These are phyloP conservation scores for Ascoidea tarda DNA, from an alignment of 805 yeast genomes.

Conservation along the genomic window DNA sequence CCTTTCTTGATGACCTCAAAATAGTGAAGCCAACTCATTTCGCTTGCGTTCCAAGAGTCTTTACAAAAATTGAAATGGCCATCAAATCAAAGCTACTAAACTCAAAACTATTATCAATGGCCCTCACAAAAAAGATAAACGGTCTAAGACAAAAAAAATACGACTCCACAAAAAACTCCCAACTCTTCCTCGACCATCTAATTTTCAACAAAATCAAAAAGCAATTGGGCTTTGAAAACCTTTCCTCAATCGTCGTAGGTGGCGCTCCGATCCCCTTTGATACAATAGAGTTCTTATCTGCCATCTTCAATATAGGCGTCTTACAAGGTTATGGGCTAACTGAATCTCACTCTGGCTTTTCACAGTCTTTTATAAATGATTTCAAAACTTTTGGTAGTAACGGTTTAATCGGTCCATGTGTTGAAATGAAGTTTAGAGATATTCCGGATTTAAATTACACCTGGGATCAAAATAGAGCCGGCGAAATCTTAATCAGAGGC, in stretches of 20 bases:
- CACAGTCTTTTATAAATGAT: slow-evolving; percentile 22
- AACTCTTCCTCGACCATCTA: slow-evolving; percentile 19
- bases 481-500: slow-evolving; percentile 52
- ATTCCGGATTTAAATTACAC: slow-evolving; percentile 49
- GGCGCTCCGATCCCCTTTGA: slow-evolving; percentile 60
- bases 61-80: slow-evolving; percentile 47
- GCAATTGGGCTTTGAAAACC: slow-evolving; percentile 33
- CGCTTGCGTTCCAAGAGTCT: slow-evolving; percentile 50
- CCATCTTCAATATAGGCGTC: slow-evolving; percentile 39
- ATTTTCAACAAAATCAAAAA: slow-evolving; percentile 28
- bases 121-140: slow-evolving; percentile 23
- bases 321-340: slow-evolving; percentile 69
- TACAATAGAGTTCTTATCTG: slow-evolving; percentile 46
- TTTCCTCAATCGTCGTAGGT: slow-evolving; percentile 31
- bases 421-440: slow-evolving; percentile 48
- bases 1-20: slow-evolving; percentile 45
- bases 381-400: slow-evolving; percentile 40
- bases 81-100: slow-evolving; percentile 31
- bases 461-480: slow-evolving; percentile 29
- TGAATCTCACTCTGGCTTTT: slow-evolving; percentile 54
- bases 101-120: slow-evolving; percentile 21
- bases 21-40: slow-evolving; percentile 37
- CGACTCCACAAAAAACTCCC: slow-evolving; percentile 2
- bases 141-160: not conserved
- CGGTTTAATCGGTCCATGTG: slow-evolving; percentile 41